A percentile compares a stretch with the other conserved stretches of the same genome.
Evolutionary conservation across 2,329 filamentous ascomycete species (phyloP).

Genomic region (Bipolaris victoriae): DNA sequence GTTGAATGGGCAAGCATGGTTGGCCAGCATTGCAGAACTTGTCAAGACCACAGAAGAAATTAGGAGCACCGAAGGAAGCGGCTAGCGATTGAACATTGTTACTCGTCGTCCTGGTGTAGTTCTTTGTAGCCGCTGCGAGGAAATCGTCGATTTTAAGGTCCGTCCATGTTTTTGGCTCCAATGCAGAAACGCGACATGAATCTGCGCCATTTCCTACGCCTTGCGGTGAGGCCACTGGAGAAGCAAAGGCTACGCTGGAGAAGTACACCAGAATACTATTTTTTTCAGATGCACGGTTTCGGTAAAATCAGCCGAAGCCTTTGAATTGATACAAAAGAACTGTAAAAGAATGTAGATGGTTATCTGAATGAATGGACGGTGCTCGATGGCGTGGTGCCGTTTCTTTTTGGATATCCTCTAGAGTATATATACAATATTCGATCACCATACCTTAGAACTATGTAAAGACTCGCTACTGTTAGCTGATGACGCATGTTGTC

Average conservation of each 20-base stretch:
- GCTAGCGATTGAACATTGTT: constrained; percentile 16
- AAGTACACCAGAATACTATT: not conserved
- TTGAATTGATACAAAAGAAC: not conserved
- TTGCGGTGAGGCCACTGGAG: not conserved
- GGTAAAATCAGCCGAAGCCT: not conserved
- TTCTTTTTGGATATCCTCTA: not conserved
- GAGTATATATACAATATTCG: not conserved
- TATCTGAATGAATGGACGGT: not conserved
- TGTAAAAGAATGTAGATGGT: not conserved
- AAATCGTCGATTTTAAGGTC: constrained; percentile 13
- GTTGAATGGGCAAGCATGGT: constrained; percentile 11
- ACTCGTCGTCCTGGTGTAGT: constrained; percentile 2
- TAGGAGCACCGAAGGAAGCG: constrained; percentile 13
- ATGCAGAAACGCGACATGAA: not conserved
- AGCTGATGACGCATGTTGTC: not conserved
- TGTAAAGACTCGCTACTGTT: not conserved
- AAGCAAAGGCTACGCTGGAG: not conserved
- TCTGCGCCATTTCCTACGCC: not conserved
- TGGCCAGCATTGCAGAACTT: constrained; percentile 18
- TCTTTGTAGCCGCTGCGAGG: constrained; percentile 9
- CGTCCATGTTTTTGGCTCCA: constrained; percentile 6
- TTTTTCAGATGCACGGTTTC: not conserved
- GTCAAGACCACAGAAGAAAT: constrained; percentile 16
- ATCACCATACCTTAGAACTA: not conserved
- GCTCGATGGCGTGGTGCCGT: not conserved